Percentiles rank a stretch among this genome's conserved stretches.
Conservation (phyloP, 2,329 filamentous ascomycete genomes). For the Pyrenophora graminea region DNA sequence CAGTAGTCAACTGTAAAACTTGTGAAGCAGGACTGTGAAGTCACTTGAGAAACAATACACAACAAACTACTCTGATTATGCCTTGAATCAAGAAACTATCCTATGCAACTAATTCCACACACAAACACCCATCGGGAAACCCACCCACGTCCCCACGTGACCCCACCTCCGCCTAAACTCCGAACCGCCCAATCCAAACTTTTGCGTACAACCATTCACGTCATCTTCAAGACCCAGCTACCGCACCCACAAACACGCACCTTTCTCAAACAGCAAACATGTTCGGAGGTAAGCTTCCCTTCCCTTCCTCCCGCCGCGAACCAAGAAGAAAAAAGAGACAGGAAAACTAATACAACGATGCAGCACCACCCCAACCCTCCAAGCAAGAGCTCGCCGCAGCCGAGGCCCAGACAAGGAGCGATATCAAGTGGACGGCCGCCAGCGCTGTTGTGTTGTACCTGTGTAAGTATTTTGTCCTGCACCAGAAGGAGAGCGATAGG, state of each 20-base stretch:
- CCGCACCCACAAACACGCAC: not conserved
- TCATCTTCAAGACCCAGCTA: slow-evolving; percentile 7
- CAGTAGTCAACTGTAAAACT: no score
- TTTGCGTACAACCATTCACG: slow-evolving; percentile 9
- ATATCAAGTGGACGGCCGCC: slow-evolving; percentile 68
- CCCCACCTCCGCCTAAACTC: slow-evolving; percentile 2
- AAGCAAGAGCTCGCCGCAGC: slow-evolving; percentile 67
- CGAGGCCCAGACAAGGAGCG: slow-evolving; percentile 69
- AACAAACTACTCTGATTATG: no score
- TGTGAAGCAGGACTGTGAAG: no score
- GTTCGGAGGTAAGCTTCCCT: slow-evolving; percentile 58
- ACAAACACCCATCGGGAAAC: not conserved
- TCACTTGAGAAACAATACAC: no score
- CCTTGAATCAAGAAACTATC: no score
- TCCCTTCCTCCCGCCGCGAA: no score
- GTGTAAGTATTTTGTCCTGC: slow-evolving; percentile 59
- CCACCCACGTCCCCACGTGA: slow-evolving; percentile 6
- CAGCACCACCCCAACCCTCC: slow-evolving; percentile 71
- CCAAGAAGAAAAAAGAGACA: not conserved
- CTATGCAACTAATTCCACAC: not conserved
- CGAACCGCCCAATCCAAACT: slow-evolving; percentile 9
- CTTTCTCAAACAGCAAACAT: slow-evolving; percentile 30
- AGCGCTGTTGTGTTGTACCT: slow-evolving; percentile 73
- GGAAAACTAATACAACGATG: slow-evolving; percentile 7
- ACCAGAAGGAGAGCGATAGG: no score